Evolutionary conservation across 2,329 filamentous ascomycete species (phyloP).

Genomic region (Epichloe bromicola): DNA sequence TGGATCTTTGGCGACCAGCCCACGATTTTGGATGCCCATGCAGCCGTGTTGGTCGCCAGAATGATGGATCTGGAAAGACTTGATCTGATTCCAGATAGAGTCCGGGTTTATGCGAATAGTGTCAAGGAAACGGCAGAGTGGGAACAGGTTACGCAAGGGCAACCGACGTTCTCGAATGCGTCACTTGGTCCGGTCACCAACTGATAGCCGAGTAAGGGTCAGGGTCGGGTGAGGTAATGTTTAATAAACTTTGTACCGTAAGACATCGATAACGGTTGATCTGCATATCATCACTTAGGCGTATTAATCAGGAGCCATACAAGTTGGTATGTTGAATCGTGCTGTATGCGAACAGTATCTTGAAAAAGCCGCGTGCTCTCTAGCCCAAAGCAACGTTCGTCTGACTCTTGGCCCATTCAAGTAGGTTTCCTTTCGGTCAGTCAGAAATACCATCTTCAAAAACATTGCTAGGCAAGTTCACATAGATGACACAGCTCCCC

Average conservation of each 20-base stretch:
- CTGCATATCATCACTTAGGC: too few species aligned
- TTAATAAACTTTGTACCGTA: neutral
- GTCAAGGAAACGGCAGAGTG: constrained; percentile 15
- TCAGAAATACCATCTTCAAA: neutral
- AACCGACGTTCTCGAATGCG: constrained; percentile 13
- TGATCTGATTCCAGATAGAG: constrained; percentile 12
- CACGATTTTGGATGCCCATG: constrained; percentile 18
- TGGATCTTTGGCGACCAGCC: constrained; percentile 18
- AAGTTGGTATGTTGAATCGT: too few species aligned
- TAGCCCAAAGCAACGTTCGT: too few species aligned
- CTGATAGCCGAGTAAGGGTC: constrained; percentile 8
- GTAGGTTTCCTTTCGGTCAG: neutral
- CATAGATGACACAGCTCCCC: too few species aligned
- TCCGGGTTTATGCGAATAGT: constrained; percentile 10
- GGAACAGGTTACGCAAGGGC: constrained; percentile 14
- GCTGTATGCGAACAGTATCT: too few species aligned
- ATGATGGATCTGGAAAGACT: constrained; percentile 13
- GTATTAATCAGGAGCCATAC: too few species aligned
- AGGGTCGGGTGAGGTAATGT: neutral
- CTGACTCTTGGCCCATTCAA: neutral
- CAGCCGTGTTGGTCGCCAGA: constrained; percentile 10
- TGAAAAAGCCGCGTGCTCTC: too few species aligned
- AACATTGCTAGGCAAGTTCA: too few species aligned
- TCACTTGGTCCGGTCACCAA: constrained; percentile 11
- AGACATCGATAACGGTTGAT: neutral